Percentiles rank a stretch among this genome's conserved stretches.
Evolutionary conservation across 148 eudicot species (phyloP).

Genomic region (Pouteria glomerata): DNA sequence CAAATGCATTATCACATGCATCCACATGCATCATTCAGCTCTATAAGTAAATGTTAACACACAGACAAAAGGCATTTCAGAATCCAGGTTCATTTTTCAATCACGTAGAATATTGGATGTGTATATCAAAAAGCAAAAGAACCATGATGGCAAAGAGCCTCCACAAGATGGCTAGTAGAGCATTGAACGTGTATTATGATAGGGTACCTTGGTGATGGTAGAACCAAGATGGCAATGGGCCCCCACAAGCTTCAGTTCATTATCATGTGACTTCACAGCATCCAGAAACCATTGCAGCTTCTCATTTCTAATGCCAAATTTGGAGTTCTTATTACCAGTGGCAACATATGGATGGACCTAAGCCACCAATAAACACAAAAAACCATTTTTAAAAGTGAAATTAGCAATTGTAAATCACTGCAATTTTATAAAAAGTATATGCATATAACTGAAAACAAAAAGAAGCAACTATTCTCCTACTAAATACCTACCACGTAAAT

Average conservation of each 20-base stretch:
- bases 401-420: neutral
- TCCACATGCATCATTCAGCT: neutral
- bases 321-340: conserved; percentile 88
- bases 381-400: neutral
- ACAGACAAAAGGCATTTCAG: too few species aligned
- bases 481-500: neutral
- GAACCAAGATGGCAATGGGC: conserved; percentile 97
- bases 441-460: neutral
- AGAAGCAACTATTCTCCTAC: neutral
- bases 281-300: conserved; percentile 93
- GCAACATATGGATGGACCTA: conserved; percentile 87
- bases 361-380: neutral
- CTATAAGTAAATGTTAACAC: neutral
- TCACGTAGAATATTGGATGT: neutral
- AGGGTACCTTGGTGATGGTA: conserved; percentile 77
- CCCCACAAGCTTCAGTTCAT: conserved; percentile 87
- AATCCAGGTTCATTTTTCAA: neutral
- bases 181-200: neutral
- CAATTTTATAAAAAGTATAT: neutral
- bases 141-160: too few species aligned
- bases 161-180: too few species aligned
- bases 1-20: too few species aligned
- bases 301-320: conserved; percentile 93
- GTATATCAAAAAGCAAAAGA: too few species aligned
- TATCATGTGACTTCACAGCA: conserved; percentile 86